These are phyloP conservation scores for Aquilaria agallochum DNA, from an alignment of 441 rosid species.

Conservation along the genomic window DNA sequence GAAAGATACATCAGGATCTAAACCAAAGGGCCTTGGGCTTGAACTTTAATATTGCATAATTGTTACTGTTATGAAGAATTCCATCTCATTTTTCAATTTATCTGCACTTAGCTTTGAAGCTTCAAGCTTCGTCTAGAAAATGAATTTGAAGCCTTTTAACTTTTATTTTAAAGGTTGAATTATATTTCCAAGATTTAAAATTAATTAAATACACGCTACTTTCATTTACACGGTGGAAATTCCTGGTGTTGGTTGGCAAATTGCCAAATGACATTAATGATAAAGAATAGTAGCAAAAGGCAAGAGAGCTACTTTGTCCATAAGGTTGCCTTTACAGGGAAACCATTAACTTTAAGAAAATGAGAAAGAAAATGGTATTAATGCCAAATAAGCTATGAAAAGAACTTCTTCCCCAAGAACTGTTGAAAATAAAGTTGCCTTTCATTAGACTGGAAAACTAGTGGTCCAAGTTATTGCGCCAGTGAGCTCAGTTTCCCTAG, in stretches of 20 bases:
- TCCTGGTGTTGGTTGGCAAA: neutral
- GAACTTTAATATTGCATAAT: too few species aligned
- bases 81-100: too few species aligned
- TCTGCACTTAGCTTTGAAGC: too few species aligned
- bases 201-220: too few species aligned
- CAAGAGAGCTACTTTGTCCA: neutral
- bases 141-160: too few species aligned
- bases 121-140: too few species aligned
- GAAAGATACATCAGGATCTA: too few species aligned
- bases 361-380: neutral
- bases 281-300: neutral
- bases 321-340: neutral
- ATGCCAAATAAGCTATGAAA: constrained; percentile 1
- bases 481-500: constrained; percentile 1
- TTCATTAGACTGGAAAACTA: neutral
- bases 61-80: too few species aligned
- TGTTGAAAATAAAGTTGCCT: constrained; percentile 10
- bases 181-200: too few species aligned
- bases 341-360: constrained; percentile 6
- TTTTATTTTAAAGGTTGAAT: too few species aligned
- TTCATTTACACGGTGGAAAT: neutral
- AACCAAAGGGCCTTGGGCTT: too few species aligned
- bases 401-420: neutral
- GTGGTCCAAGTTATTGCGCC: constrained; percentile 15
- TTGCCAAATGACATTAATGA: neutral